phyloP scores from a whole-genome alignment of 176 grass and related monocot species.

The Musa schizocarpa region DNA sequence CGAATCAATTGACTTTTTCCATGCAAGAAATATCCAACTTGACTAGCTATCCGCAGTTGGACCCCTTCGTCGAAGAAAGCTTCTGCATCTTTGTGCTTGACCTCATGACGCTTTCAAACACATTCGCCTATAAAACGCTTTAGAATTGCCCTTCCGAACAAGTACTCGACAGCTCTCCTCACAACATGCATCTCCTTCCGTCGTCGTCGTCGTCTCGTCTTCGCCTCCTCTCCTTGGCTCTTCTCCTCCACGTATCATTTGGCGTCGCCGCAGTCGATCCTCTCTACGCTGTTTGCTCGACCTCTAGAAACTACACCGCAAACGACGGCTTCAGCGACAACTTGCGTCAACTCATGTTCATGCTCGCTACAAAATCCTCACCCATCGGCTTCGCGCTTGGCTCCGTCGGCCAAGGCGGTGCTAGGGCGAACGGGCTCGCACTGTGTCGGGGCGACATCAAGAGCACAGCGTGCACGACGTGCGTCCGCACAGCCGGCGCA shows the following conservation, averaged over 20 bases:
- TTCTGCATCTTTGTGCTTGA: too few species aligned
- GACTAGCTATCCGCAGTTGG: too few species aligned
- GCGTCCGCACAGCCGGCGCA: constrained; percentile 32
- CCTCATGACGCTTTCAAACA: too few species aligned
- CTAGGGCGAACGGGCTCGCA: constrained; percentile 48
- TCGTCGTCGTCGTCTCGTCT: neutral
- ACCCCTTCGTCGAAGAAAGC: too few species aligned
- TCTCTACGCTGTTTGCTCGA: constrained; percentile 27
- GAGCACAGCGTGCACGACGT: constrained; percentile 30
- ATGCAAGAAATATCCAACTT: too few species aligned
- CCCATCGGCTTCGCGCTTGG: constrained; percentile 54
- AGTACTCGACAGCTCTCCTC: too few species aligned
- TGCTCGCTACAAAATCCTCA: constrained; percentile 42
- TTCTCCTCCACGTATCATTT: neutral
- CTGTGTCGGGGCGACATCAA: constrained; percentile 64
- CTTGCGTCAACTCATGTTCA: constrained; percentile 31
- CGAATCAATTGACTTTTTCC: too few species aligned
- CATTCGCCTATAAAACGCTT: too few species aligned
- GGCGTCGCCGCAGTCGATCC: neutral
- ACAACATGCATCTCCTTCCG: neutral
- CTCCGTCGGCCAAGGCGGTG: constrained; percentile 14
- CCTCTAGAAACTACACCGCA: constrained; percentile 10
- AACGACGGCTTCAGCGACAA: constrained; percentile 24
- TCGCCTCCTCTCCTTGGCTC: constrained; percentile 18
- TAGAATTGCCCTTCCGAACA: too few species aligned